Base-by-base conservation (phyloP, 257 asterid genomes). In the Capsicum chinense region DNA sequence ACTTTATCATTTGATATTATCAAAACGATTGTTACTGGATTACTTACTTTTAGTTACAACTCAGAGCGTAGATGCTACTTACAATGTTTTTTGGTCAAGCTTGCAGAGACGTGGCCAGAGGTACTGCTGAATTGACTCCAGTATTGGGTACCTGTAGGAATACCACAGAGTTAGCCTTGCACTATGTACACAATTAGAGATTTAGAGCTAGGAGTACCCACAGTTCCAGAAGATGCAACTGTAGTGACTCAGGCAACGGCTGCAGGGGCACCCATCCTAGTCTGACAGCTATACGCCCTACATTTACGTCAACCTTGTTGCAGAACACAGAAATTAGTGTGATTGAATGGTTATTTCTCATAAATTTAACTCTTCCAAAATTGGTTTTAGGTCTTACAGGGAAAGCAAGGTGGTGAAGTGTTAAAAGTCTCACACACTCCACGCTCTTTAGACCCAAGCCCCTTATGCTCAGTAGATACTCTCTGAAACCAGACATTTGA, bases 201-300 rank as follows among this genome's bases (percentile, higher is more conserved):
- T 14, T 58, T 14, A 47, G 56, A 84, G 83, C 60, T 67, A 79
- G 21, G 56, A 84, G 83, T 70, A 91, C 97, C 92, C 87, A 97
- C 99, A 95, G 86, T 92, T 97, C 98, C 79, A 97, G 92, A 78
- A 97, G 94, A 85, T 97, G 99, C 91, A 97, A 91, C 88, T 97
- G 98, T 86, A 97, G 97, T 54, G 98, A 93, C 89, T 97, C 99
- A 0, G 99, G 98, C 91, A 97, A 89, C 62, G 99, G 97, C 87
- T 93, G 98, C 88, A 97, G 98, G 62, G 99, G 99, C 48, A 97
- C 99, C 99, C 99, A 97, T 74, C 99, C 99, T 89, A 97, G 92
- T 85, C 99, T 89, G 86, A 97, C 99, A 33, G 98, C 98, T 88
- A 97, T 97, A 71, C 99, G 98, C 79, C 98, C 99, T 85, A 97